Evolutionary conservation across 352 stramenopile species (phyloP), one percentile per base, ranked within the genome.

Genomic region (Phytopythium sindhum): DNA sequence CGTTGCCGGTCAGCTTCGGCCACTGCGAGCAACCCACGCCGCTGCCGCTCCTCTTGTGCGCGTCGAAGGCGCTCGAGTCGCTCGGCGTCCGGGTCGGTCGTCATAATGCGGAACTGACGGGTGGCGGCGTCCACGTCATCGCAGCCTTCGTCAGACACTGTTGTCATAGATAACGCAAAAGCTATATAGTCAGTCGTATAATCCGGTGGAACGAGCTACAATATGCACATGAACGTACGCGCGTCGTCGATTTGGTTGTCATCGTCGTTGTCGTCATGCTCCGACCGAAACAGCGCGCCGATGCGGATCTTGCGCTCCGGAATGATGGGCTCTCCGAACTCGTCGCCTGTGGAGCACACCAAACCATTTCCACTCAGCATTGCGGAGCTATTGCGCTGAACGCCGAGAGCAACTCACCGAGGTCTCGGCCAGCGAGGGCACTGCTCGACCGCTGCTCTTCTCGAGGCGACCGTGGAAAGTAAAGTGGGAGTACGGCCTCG

Each of bases 271-370:
- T 23, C 45, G 33, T 48, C 57, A 9, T 62, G 42, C 33, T 70
- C 64, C 15, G 29, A 55, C 44, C 19, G 68, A 23, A 55, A 70
- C 50, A 71, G 63, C 50, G 57, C 62, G 33, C 66, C 64, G 31
- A 94, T 93, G 35, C 84, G 84, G 56, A 96, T 94, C 74, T 88
- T 88, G 23, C 88, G 80, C 59, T 96, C 88, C 35, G 74, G 68
- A 26, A 94, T 91, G n/a, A 93, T 77, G 3, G 82, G 83, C 68
- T 93, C 87, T 4, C 87, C 87, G 57, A 86, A 91, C 56, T 69
- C 80, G 48, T 93, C 70, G 21, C 87, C 85, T 73, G 51, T 4
- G 37, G 54, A 21, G 24, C 8, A 0, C 33, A 57, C 12, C 31
- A 8, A 35, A 8, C 31, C 31, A n/a, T 14, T 14, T 7, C 6